Evolutionary conservation across 805 yeast species (phyloP).

Genomic region (Priceomyces haplophilus): DNA sequence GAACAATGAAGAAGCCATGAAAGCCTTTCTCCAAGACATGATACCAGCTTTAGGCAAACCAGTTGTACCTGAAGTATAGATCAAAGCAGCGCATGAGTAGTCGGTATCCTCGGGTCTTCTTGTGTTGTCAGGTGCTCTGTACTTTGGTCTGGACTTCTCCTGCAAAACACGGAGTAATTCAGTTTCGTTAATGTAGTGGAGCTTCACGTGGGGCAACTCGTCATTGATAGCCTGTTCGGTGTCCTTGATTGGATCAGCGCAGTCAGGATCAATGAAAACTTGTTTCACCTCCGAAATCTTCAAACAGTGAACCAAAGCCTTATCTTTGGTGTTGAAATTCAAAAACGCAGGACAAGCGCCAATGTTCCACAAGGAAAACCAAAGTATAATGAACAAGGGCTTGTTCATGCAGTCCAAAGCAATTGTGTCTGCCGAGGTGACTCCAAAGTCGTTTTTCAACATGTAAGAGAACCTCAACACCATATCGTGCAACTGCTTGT

Average conservation of each 20-base stretch:
- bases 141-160: slow-evolving; percentile 42
- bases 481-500: slow-evolving; percentile 62
- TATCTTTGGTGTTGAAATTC: slow-evolving; percentile 73
- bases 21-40: slow-evolving; percentile 85
- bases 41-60: slow-evolving; percentile 93
- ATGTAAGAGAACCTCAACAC: slow-evolving; percentile 65
- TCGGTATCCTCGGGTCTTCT: slow-evolving; percentile 60
- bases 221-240: slow-evolving; percentile 40
- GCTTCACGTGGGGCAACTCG: slow-evolving; percentile 34
- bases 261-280: slow-evolving; percentile 73
- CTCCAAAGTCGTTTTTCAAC: slow-evolving; percentile 59
- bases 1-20: slow-evolving; percentile 66
- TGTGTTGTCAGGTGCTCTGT: slow-evolving; percentile 52
- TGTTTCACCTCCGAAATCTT: slow-evolving; percentile 60
- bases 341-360: slow-evolving; percentile 89
- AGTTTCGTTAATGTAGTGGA: slow-evolving; percentile 52
- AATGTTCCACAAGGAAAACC: slow-evolving; percentile 87
- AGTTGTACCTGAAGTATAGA: slow-evolving; percentile 92
- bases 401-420: slow-evolving; percentile 79
- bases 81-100: slow-evolving; percentile 63
- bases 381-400: slow-evolving; percentile 72
- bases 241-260: slow-evolving; percentile 49
- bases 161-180: slow-evolving; percentile 42
- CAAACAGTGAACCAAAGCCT: slow-evolving; percentile 77
- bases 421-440: slow-evolving; percentile 63